Conservation (phyloP, 331 rosid genomes). For the Malus hybrid region DNA sequence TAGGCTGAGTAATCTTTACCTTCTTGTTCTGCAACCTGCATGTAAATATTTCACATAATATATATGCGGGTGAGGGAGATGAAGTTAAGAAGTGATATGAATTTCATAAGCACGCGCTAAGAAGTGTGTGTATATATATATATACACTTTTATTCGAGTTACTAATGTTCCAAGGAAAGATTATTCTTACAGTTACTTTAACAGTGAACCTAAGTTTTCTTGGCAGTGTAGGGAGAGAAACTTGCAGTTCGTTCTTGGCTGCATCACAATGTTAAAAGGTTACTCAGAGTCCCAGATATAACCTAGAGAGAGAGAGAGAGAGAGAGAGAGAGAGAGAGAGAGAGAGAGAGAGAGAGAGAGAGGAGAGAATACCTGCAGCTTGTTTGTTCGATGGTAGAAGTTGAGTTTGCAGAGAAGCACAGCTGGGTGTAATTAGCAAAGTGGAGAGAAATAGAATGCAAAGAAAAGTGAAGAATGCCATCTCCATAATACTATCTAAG, state of each 20-base stretch:
- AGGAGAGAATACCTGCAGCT: not conserved
- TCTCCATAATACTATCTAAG: conserved; percentile 20
- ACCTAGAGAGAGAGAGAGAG: not conserved
- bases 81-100: not conserved
- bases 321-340: not conserved
- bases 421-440: conserved; percentile 12
- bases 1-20: conserved; percentile 16
- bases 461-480: conserved; percentile 15
- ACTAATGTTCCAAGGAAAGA: no score
- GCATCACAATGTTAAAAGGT: not conserved
- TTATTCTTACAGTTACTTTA: conserved; percentile 22
- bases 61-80: not conserved
- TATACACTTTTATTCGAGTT: not conserved
- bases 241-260: conserved; percentile 12
- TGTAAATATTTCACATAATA: not conserved
- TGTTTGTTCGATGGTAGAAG: conserved; percentile 22
- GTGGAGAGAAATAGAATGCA: conserved; percentile 27
- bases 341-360: not conserved
- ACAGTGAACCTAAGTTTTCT: conserved; percentile 47
- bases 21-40: conserved; percentile 27
- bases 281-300: not conserved
- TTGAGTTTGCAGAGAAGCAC: conserved; percentile 34
- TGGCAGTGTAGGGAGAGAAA: conserved; percentile 29
- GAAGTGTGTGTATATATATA: not conserved
- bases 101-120: not conserved